phyloP scores from a whole-genome alignment of 1,284 basidiomycete species.

The Irpex lacteus region DNA sequence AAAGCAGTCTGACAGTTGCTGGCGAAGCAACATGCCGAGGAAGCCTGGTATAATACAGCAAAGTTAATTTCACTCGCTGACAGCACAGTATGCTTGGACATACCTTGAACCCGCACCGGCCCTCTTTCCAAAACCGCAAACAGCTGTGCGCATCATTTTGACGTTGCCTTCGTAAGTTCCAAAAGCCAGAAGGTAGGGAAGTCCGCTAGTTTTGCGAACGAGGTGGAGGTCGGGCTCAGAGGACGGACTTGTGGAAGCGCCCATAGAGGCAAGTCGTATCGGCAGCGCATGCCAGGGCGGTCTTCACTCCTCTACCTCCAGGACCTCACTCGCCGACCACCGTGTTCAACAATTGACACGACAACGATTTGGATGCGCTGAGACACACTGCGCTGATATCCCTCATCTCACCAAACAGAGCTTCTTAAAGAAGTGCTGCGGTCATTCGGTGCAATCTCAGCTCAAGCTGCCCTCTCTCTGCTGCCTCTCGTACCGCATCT shows the following conservation, averaged over 20 bases:
- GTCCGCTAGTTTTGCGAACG: not conserved
- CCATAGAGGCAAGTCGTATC: not conserved
- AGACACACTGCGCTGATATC: no score
- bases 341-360: no score
- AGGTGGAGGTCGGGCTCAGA: not conserved
- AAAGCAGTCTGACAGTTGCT: slow-evolving; percentile 3
- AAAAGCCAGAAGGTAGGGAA: not conserved
- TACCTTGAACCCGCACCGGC: not conserved
- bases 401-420: no score
- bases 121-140: not conserved
- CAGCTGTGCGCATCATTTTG: not conserved
- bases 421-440: not conserved
- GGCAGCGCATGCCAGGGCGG: not conserved
- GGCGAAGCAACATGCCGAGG: slow-evolving; percentile 8
- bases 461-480: not conserved
- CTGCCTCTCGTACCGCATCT: not conserved
- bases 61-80: not conserved
- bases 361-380: not conserved
- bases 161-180: not conserved
- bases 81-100: not conserved
- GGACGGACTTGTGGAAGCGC: not conserved
- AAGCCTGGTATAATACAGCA: slow-evolving; percentile 2
- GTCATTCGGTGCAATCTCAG: not conserved
- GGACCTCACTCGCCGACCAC: not conserved
- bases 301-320: not conserved